Conservation (phyloP, 2,329 filamentous ascomycete species). For the Cordyceps javanica region DNA sequence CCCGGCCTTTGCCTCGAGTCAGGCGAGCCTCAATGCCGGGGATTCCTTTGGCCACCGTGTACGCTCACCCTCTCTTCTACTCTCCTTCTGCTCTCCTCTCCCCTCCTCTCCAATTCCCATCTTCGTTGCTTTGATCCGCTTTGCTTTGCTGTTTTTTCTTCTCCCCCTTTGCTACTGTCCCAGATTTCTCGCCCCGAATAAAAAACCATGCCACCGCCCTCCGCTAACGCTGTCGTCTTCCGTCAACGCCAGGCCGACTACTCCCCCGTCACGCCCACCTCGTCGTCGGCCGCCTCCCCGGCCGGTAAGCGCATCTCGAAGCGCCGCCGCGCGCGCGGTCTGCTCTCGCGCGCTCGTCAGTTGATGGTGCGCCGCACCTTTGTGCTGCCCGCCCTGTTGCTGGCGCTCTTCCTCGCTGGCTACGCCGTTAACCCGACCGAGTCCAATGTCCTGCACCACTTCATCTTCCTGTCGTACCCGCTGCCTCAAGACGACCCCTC, state of each 20-base stretch:
- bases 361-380: conserved; percentile 56
- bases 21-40: conserved; percentile 36
- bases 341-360: conserved; percentile 43
- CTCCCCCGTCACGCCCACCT: conserved; percentile 8
- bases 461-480: conserved; percentile 86
- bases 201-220: not conserved
- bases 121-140: too few relatives aligned
- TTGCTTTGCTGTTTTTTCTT: too few relatives aligned
- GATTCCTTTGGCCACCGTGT: conserved; percentile 6
- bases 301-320: conserved; percentile 41
- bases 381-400: conserved; percentile 61
- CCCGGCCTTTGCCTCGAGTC: conserved; percentile 47
- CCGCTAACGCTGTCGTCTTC: not conserved
- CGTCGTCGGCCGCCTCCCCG: conserved; percentile 8
- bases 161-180: not conserved
- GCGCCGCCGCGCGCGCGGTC: conserved; percentile 48
- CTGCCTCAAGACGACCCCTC: conserved; percentile 44
- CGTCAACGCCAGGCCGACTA: conserved; percentile 15
- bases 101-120: too few relatives aligned
- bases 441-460: conserved; percentile 71
- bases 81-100: too few relatives aligned
- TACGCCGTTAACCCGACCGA: conserved; percentile 72
- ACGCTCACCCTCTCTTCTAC: not conserved
- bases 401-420: conserved; percentile 55
- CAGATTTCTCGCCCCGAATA: not conserved